These are phyloP conservation scores for Rubia balearica DNA, from an alignment of 305 asterid genomes.

Conservation along the genomic window DNA sequence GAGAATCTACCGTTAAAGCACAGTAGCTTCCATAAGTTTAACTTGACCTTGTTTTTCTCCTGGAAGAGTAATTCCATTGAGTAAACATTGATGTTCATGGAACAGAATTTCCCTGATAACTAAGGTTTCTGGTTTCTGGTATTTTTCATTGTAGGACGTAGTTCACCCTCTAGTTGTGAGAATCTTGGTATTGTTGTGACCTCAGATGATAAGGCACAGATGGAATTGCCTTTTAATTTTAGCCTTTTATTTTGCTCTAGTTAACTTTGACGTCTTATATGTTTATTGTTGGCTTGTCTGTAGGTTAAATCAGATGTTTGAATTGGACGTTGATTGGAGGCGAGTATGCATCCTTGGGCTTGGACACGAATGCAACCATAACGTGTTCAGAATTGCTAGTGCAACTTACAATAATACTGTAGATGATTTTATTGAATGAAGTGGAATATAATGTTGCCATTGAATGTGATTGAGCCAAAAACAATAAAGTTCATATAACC, in stretches of 20 bases:
- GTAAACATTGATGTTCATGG: not conserved
- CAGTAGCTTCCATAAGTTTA: too few relatives aligned
- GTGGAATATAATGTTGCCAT: not conserved
- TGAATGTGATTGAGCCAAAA: not conserved
- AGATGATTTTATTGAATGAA: not conserved
- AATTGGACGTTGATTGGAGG: not conserved
- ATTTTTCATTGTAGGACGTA: not conserved
- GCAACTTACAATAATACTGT: not conserved
- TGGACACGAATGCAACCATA: not conserved
- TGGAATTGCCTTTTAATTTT: not conserved
- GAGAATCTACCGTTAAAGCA: too few relatives aligned
- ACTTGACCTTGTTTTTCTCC: too few relatives aligned
- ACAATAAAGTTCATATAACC: too few relatives aligned
- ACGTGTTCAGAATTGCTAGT: not conserved
- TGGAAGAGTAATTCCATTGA: not conserved
- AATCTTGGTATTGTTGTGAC: not conserved
- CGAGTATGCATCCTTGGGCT: not conserved
- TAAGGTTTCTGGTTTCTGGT: too few relatives aligned
- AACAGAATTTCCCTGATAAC: too few relatives aligned
- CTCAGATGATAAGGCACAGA: not conserved
- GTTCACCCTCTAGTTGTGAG: not conserved
- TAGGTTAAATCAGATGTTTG: not conserved
- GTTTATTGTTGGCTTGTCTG: not conserved
- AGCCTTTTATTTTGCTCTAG: not conserved
- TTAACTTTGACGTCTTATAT: not conserved